Evolutionary conservation across 805 yeast species (phyloP).

Genomic region (Blastobotrys muscicola): DNA sequence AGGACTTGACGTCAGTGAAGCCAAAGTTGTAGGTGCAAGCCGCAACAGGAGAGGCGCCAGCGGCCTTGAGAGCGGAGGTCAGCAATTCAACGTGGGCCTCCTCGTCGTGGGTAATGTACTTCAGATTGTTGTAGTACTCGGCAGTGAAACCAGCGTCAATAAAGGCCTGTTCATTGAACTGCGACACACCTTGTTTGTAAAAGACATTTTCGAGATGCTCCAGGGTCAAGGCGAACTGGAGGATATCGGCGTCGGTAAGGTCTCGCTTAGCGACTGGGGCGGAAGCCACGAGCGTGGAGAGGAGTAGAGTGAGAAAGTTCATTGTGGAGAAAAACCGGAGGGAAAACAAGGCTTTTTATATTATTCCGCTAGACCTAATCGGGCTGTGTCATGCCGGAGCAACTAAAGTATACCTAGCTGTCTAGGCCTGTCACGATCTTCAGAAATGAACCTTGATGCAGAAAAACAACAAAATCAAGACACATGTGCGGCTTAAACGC

Average conservation of each 20-base stretch:
- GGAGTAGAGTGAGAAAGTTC: neutral
- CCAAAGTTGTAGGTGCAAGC: constrained; percentile 5
- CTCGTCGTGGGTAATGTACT: constrained; percentile 7
- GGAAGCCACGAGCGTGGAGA: constrained; percentile 10
- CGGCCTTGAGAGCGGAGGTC: constrained; percentile 1
- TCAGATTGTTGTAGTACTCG: constrained; percentile 4
- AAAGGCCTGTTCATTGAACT: constrained; percentile 2
- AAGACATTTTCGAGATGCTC: constrained; percentile 9
- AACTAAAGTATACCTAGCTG: too few species aligned
- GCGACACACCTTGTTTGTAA: constrained; percentile 4
- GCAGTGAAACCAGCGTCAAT: constrained; percentile 8
- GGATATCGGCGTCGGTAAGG: constrained; percentile 6
- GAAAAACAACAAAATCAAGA: too few species aligned
- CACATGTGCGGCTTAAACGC: too few species aligned
- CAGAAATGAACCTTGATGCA: too few species aligned
- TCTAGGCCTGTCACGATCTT: too few species aligned
- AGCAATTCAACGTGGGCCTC: constrained; percentile 6
- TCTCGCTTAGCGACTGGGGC: constrained; percentile 6
- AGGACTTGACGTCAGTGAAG: constrained; percentile 2
- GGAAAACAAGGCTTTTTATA: too few species aligned
- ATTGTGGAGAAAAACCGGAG: neutral
- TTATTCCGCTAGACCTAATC: neutral
- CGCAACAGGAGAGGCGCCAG: constrained; percentile 5
- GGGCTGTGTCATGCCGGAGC: too few species aligned
- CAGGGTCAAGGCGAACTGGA: constrained; percentile 8